These are phyloP conservation scores for Teunomyces tritomae DNA, from an alignment of 805 yeast genomes.

Conservation along the genomic window DNA sequence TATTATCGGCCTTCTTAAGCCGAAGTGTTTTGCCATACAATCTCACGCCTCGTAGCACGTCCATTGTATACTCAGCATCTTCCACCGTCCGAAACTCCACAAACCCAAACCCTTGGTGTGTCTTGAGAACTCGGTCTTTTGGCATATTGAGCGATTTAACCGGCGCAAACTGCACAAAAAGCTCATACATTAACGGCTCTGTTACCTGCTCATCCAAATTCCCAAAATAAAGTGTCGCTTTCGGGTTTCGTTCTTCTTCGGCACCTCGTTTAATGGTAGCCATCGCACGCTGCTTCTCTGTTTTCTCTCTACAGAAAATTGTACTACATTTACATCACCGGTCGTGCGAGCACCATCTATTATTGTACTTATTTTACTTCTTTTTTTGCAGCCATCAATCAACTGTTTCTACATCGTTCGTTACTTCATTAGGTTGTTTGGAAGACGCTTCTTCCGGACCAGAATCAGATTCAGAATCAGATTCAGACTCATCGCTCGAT, in stretches of 20 bases:
- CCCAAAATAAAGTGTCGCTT: slow-evolving; percentile 74
- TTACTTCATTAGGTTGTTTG: slow-evolving; percentile 9
- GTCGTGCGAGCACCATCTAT: background rate
- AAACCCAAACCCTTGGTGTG: slow-evolving; percentile 87
- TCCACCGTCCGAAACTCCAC: slow-evolving; percentile 58
- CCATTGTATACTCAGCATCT: slow-evolving; percentile 71
- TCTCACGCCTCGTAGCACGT: slow-evolving; percentile 56
- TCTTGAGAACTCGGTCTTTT: slow-evolving; percentile 64
- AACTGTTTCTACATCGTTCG: background rate
- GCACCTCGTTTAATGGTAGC: slow-evolving; percentile 15
- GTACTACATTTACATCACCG: background rate
- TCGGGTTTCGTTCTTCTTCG: slow-evolving; percentile 54
- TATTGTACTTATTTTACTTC: background rate
- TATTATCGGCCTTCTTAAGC: slow-evolving; percentile 43
- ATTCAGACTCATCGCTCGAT: slow-evolving; percentile 9
- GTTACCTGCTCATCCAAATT: slow-evolving; percentile 75
- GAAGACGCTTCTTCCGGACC: slow-evolving; percentile 38
- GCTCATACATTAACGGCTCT: slow-evolving; percentile 72
- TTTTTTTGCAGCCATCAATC: slow-evolving; percentile 1
- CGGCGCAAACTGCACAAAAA: slow-evolving; percentile 84
- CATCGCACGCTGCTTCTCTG: background rate
- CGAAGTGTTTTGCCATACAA: slow-evolving; percentile 61
- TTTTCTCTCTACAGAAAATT: background rate
- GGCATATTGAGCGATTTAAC: slow-evolving; percentile 70
- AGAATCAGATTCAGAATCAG: slow-evolving; percentile 12